Evolutionary conservation across 176 grass and related monocot genomes (phyloP), one percentile per base, ranked within the genome.

Genomic region (Phoenix roebelenii): DNA sequence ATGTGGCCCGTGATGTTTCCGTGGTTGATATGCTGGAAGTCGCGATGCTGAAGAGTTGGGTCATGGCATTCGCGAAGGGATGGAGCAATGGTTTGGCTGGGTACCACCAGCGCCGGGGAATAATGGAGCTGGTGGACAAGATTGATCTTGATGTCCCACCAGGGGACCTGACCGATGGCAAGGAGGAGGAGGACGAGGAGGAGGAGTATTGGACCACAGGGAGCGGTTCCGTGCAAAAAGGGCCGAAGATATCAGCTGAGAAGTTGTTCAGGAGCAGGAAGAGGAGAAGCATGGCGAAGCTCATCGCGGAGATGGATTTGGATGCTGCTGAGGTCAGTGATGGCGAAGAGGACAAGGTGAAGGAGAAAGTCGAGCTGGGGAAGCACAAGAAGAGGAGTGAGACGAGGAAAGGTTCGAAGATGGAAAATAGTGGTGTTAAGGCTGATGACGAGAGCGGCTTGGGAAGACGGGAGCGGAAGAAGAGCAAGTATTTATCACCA

Each of bases 401-500:
- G 35, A 44, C 12, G 7, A 9, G 5, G 35, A 44, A 44, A 44
- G 35, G 35, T 44, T 76, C 70, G 10, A 1, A 74, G 16, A 25
- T 32, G 16, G 25, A 69, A 10, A 70, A 28, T n/a, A 5, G 4
- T 15, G 25, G 23, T 48, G 52, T 7, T 12, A 16, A n/a, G 23
- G 52, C 25, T 51, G 54, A 54, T 15, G 25, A 65, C 50, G 49
- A 60, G 16, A 15, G 15, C 16, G 25, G 20, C 16, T 87, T 77
- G 0, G 52, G 51, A 61, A 84, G 76, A 72, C 73, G 92, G 14
- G 55, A 82, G 57, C 58, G 87, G 39, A 91, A 97, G 81, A 87
- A 68, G 84, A 97, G 92, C 70, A 90, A 78, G 62, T 97, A 97
- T 58, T 68, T 97, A 1, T 97, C 84, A 7, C 78, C 77, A 44